Base-by-base conservation (phyloP, 2,329 filamentous ascomycete species). In the Pseudocercospora pini-densiflorae region DNA sequence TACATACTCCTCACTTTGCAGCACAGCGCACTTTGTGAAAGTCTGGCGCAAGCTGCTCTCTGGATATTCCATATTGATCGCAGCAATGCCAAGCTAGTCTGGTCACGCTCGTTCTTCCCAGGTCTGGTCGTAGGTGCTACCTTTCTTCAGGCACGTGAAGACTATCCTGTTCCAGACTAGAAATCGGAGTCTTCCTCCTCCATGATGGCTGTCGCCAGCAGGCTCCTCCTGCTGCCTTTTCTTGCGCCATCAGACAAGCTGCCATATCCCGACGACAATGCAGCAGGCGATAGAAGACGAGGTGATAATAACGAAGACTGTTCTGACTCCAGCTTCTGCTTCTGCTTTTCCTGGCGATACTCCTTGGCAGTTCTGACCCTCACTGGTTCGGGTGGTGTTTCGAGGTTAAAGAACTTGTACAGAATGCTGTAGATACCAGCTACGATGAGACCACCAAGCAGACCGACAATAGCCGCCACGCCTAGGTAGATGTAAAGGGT, bases 131-230 rank as follows among this genome's bases (percentile, higher is more conserved):
- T 31, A 31, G 29, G 8, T 31, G 29, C 29, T 31, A 31, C 29
- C 29, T 31, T 31, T 31, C 29, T 31, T 33, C 31, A 33, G 5
- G 33, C 33, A 16, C 33, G 1, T 5, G 12, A 36, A 36, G 12
- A 14, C 33, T 16, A 12, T 16, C 33, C 12, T 5, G 3, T 36
- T 36, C 5, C 40, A 43, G 40, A 43, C 40, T 58, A 83, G 60
- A 79, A 81, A 54, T 83, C 82, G 0, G 81, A 83, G 75, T 91
- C 89, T 60, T 90, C 89, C 75, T 92, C 90, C 77, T 92, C 90
- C 64, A 90, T 84, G 68, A 93, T 92, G 0, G 88, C 90, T 75
- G 90, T 88, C 29, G 85, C 84, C 51, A 90, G 78, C 19, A 92
- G 75, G 1, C 85, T 85, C 59, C 81, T 79, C 4, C 79, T 79